phyloP scores from a whole-genome alignment of 1,139 yeast species.

The Geotrichum bryndzae region DNA sequence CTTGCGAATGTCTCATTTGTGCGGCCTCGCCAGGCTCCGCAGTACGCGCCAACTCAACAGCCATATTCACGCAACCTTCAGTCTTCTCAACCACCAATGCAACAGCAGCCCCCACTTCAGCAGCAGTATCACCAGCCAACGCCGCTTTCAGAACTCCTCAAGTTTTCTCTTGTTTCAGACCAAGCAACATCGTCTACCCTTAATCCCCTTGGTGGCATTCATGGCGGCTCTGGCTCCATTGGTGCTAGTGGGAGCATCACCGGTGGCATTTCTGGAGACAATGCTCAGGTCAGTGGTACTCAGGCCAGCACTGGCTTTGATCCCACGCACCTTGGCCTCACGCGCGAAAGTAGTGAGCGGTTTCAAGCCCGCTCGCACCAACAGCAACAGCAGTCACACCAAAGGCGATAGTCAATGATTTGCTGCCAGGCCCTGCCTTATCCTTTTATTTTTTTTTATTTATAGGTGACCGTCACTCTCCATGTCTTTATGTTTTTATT shows the following conservation, averaged over 20 bases:
- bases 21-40: neutral
- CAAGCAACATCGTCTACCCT: neutral
- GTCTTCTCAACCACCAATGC: neutral
- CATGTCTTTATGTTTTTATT: neutral
- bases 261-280: neutral
- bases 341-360: constrained; percentile 26
- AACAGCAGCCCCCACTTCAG: neutral
- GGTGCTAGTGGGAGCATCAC: neutral
- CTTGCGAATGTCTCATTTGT: neutral
- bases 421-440: neutral
- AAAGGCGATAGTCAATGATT: neutral
- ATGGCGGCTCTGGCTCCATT: neutral
- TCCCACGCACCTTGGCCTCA: neutral
- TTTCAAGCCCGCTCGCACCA: constrained; percentile 17
- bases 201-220: neutral
- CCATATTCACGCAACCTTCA: neutral
- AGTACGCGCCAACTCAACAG: neutral
- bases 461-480: neutral
- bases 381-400: constrained; percentile 3
- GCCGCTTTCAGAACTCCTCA: neutral
- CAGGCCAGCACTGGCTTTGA: constrained; percentile 3
- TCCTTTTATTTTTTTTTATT: neutral
- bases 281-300: neutral
- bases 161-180: neutral
- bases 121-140: neutral